These are phyloP conservation scores for Talaromyces islandicus DNA, from an alignment of 2,329 filamentous ascomycete genomes.

Conservation along the genomic window DNA sequence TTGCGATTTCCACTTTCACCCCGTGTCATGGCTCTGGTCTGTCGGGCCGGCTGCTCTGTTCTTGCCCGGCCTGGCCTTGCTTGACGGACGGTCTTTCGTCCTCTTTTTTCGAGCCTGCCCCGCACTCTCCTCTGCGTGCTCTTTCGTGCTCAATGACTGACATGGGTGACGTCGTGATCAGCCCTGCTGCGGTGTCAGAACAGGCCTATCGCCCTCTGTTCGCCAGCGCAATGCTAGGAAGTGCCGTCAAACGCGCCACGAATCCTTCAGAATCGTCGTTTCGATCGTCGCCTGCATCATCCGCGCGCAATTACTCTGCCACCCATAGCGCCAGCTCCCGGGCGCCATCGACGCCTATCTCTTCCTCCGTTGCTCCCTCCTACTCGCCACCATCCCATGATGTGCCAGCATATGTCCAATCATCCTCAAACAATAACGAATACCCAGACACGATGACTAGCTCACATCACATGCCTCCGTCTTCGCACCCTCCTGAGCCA, in stretches of 20 bases:
- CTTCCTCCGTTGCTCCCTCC: slow-evolving; percentile 28
- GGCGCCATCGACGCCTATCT: slow-evolving; percentile 29
- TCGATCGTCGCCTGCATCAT: slow-evolving; percentile 24
- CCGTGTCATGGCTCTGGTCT: neutral
- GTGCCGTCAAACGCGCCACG: slow-evolving; percentile 26
- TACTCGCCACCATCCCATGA: slow-evolving; percentile 25
- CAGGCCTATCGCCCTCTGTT: slow-evolving; percentile 60
- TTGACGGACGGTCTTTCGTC: neutral
- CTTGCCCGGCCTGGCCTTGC: neutral
- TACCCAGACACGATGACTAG: slow-evolving; percentile 12
- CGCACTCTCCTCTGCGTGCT: slow-evolving; percentile 1
- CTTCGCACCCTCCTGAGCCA: neutral
- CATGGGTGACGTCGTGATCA: slow-evolving; percentile 57
- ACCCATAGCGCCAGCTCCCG: slow-evolving; percentile 22
- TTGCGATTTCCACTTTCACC: neutral
- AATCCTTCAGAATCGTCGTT: slow-evolving; percentile 29
- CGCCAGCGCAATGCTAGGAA: slow-evolving; percentile 54
- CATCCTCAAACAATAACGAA: slow-evolving; percentile 17
- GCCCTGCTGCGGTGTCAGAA: slow-evolving; percentile 70
- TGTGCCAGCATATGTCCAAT: slow-evolving; percentile 30
- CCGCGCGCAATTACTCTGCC: slow-evolving; percentile 12
- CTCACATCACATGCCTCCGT: neutral
- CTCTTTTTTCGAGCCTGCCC: neutral
- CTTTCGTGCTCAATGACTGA: slow-evolving; percentile 30
- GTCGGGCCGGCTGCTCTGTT: neutral